Evolutionary conservation across 306 rosid genomes (phyloP).

Genomic region (Rosa rugosa): DNA sequence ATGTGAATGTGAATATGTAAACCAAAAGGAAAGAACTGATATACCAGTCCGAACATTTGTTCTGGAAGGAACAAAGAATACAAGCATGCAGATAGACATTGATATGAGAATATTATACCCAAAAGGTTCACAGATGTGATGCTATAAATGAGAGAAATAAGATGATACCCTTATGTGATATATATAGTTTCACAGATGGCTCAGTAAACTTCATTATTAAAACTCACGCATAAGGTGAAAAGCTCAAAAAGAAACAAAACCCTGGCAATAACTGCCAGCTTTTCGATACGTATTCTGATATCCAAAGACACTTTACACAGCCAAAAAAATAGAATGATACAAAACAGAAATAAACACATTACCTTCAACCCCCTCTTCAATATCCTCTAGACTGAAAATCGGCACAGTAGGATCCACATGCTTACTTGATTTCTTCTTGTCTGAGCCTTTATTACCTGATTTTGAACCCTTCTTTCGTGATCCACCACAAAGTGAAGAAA

Average conservation of each 20-base stretch:
- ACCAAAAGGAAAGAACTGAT: not conserved
- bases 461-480: constrained; percentile 66
- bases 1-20: not conserved
- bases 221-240: not conserved
- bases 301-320: not conserved
- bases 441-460: constrained; percentile 72
- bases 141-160: not conserved
- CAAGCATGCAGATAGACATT: not conserved
- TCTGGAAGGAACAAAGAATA: not conserved
- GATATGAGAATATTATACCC: not conserved
- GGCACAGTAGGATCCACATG: constrained; percentile 81
- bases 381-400: constrained; percentile 79
- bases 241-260: not conserved
- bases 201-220: not conserved
- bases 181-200: not conserved
- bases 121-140: not conserved
- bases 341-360: not conserved
- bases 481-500: constrained; percentile 74
- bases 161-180: not conserved
- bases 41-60: not conserved
- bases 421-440: constrained; percentile 77
- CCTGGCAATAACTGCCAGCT: constrained; percentile 3
- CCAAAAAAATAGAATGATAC: not conserved
- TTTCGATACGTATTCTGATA: not conserved
- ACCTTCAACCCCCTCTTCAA: constrained; percentile 98